phyloP scores from a whole-genome alignment of 2,329 filamentous ascomycete species.

The Hypoxylon sp. region DNA sequence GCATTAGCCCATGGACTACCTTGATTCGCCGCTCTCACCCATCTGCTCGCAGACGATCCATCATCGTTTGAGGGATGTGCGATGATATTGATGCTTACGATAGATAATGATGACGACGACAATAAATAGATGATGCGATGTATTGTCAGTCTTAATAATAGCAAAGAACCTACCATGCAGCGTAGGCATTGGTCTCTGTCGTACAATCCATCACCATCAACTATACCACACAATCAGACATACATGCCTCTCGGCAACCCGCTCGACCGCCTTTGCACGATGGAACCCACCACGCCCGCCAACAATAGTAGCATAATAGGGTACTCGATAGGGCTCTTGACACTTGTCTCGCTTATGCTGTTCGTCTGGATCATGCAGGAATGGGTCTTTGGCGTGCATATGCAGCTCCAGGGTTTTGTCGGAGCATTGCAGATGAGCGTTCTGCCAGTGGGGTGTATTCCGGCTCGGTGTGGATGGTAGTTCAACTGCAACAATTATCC shows the following conservation, averaged over 20 bases:
- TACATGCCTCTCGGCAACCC: no score
- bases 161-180: constrained; percentile 14
- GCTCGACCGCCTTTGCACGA: constrained; percentile 11
- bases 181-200: constrained; percentile 6
- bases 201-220: constrained; percentile 9
- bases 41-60: constrained; percentile 13
- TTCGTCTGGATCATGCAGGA: constrained; percentile 35
- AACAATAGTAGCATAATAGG: constrained; percentile 17
- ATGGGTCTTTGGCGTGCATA: constrained; percentile 33
- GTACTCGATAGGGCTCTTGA: constrained; percentile 35
- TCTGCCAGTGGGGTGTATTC: constrained; percentile 41
- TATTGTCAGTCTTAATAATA: constrained; percentile 32
- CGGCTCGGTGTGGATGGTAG: constrained; percentile 35
- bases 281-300: constrained; percentile 28
- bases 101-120: constrained; percentile 15
- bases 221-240: no score
- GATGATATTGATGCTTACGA: constrained; percentile 14
- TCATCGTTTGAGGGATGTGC: no score
- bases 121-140: constrained; percentile 30
- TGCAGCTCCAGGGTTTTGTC: constrained; percentile 33
- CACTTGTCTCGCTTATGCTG: constrained; percentile 39
- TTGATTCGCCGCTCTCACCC: constrained; percentile 7
- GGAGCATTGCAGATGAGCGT: constrained; percentile 33
- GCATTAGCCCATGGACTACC: no score
- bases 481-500: constrained; percentile 22